A percentile compares a stretch with the other conserved stretches of the same genome.
These are phyloP conservation scores for Neostapfia colusana DNA, from an alignment of 176 grass and related monocot species.

Conservation along the genomic window DNA sequence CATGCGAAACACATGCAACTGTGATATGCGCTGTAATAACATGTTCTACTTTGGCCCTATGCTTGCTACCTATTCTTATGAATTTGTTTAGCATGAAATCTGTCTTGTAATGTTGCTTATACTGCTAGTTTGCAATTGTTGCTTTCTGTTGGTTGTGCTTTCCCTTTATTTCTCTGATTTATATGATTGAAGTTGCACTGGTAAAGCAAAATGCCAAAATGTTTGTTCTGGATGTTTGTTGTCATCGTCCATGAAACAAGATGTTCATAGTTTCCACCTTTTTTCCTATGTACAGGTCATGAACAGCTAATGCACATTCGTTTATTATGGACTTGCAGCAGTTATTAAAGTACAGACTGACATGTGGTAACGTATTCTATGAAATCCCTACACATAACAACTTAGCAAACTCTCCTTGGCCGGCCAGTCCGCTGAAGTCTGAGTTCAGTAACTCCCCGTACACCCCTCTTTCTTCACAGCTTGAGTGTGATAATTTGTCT, in stretches of 20 bases:
- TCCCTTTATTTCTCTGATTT: background rate
- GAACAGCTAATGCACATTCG: constrained; percentile 54
- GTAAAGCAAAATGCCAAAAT: no score
- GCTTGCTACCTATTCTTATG: background rate
- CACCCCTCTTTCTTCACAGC: constrained; percentile 65
- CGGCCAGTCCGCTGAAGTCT: constrained; percentile 50
- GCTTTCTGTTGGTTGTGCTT: background rate
- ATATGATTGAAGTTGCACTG: background rate
- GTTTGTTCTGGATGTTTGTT: no score
- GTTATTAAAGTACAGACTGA: constrained; percentile 68
- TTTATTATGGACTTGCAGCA: constrained; percentile 88
- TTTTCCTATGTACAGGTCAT: constrained; percentile 49
- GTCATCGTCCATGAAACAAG: no score
- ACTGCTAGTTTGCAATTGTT: background rate
- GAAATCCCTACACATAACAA: constrained; percentile 54
- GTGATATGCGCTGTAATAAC: background rate
- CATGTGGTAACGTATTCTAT: constrained; percentile 46
- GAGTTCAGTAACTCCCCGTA: constrained; percentile 61
- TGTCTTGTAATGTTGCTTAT: background rate
- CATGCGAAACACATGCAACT: background rate
- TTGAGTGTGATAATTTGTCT: constrained; percentile 70
- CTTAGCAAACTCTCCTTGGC: constrained; percentile 49
- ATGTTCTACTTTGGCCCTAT: background rate
- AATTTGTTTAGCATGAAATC: background rate
- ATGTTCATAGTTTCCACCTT: no score